Conservation (phyloP, 768 basidiomycete species). For the Hemileccinum impolitum region DNA sequence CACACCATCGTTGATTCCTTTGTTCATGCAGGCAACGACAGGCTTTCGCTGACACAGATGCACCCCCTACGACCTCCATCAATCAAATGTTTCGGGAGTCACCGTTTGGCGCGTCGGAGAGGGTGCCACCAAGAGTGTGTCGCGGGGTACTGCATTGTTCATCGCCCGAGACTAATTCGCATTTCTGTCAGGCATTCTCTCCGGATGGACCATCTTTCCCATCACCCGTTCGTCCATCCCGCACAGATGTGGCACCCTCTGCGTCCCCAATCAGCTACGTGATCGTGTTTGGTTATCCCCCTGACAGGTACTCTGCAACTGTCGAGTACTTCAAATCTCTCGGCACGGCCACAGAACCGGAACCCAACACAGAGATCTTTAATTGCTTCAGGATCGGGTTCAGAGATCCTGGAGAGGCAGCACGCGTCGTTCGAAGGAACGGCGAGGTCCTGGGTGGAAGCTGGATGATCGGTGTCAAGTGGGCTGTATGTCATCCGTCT, state of each 20-base stretch:
- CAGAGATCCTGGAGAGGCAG: constrained; percentile 63
- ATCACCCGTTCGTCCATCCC: constrained; percentile 12
- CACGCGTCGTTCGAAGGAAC: constrained; percentile 77
- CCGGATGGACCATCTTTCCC: constrained; percentile 17
- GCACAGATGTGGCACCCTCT: constrained; percentile 27
- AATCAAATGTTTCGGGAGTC: constrained; percentile 68
- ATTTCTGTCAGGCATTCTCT: constrained; percentile 17
- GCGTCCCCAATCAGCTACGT: constrained; percentile 53
- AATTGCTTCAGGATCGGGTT: constrained; percentile 87
- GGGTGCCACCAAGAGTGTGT: constrained; percentile 21
- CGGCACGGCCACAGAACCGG: constrained; percentile 66
- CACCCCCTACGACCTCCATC: constrained; percentile 72
- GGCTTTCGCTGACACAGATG: constrained; percentile 69
- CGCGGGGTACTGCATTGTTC: too few relatives aligned
- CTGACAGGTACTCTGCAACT: constrained; percentile 68
- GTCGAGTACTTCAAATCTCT: constrained; percentile 74
- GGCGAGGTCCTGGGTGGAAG: constrained; percentile 72
- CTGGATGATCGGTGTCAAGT: constrained; percentile 86
- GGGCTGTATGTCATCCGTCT: constrained; percentile 57
- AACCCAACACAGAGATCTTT: constrained; percentile 60
- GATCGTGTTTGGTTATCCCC: constrained; percentile 86
- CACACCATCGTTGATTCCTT: constrained; percentile 5
- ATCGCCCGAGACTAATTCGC: not conserved
- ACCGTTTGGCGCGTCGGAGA: constrained; percentile 29
- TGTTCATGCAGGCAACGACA: constrained; percentile 49